Base-by-base conservation (phyloP, 2,329 filamentous ascomycete species). In the Periconia sp. region DNA sequence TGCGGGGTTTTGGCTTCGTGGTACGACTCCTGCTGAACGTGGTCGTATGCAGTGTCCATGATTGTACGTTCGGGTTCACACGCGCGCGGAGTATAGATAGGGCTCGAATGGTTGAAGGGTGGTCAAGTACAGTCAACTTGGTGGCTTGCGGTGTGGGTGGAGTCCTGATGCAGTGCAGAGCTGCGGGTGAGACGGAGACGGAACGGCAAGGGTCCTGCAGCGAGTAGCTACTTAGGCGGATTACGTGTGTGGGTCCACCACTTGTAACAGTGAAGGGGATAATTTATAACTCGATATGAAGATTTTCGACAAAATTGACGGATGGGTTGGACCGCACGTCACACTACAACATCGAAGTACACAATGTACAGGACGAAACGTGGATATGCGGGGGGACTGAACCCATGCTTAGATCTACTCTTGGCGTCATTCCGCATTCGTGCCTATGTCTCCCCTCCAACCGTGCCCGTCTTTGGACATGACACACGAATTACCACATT, bases 21-120 rank as follows among this genome's bases (percentile, higher is more conserved):
- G 23, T 77, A 76, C 63, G 90, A 83, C 73, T 94, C 88, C 78
- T 96, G 91, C 72, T 91, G 87, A 67, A 97, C 96, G 75, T 96
- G 92, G 71, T 99, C 94, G 82, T 97, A 99, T 43, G 92, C 92
- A 69, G 95, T 82, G 84, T 99, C 94, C 94, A 99, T 97, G 49
- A 46, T 58, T 31, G 48, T 49, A 11, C 10, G 33, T 37, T 13
- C 13, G 15, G 33, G 33, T 37, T 37, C 33, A 37, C 33, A 5
- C 11, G 15, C 13, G 11, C 15, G 33, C 13, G 33, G 10, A 27
- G 42, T 41, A 19, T 10, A 3, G 8, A 46, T n/a, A 23, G 44
- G 14, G 33, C 15, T 37, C 11, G 33, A 37, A n/a, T 37, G 11
- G 11, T 37, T 11, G 33, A 37, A n/a, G 5, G 6, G 11, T 37